Base-by-base conservation (phyloP, 257 asterid genomes). In the Nicotiana benthamiana region DNA sequence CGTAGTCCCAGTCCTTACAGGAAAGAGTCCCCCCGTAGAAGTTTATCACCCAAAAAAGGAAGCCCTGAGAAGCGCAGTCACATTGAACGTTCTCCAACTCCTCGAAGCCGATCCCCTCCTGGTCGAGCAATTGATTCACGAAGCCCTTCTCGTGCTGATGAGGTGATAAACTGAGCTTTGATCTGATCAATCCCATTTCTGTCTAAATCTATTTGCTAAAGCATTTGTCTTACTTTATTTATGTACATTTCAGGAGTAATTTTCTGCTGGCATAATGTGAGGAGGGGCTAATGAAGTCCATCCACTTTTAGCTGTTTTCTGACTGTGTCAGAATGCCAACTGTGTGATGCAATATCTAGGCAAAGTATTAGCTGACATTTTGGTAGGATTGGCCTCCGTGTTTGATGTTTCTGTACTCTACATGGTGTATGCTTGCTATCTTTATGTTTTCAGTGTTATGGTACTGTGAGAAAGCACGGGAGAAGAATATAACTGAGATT, bases 21-120 rank as follows among this genome's bases (percentile, higher is more conserved):
- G 81, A 82, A 81, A 40, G 62, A 74, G 75, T 82, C 84, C 28
- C 86, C 83, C 1, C 28, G 64, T 56, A 70, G 85, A 80, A 77
- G 74, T 30, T 46, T 82, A 78, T 83, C 86, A 77, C 87, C 85
- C 13, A 62, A 48, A 52, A 32, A 63, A 62, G 80, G 57, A 81
- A 78, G 82, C 62, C 80, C 86, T 28, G 76, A 60, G 54, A 82
- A 67, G 80, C 72, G 40, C 43, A 46, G 32, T 36, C 79, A 12
- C 56, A 36, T 17, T 48, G 80, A 75, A 22, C 82, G 65, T 20
- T 82, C 86, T 18, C 70, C 80, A 40, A 85, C 75, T 80, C 80
- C 83, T 13, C 65, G 79, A 36, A 75, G 80, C 65, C 57, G 24
- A 22, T 78, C 84, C 3, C 80, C 81, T 16, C 48, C 57, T 54